These are phyloP conservation scores for Trypanosoma lewisi DNA, from an alignment of 208 protist species.

Conservation along the genomic window DNA sequence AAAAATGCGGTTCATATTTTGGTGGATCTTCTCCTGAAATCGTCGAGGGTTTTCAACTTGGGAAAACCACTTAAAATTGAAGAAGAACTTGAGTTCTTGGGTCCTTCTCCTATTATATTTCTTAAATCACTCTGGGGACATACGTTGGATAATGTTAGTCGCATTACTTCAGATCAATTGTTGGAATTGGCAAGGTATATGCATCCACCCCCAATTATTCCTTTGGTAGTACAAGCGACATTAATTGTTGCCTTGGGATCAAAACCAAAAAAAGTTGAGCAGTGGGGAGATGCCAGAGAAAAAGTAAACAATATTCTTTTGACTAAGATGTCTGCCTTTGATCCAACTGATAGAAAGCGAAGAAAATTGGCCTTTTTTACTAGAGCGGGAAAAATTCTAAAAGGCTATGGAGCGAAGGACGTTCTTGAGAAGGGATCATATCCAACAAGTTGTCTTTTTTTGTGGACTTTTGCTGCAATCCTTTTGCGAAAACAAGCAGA, in stretches of 20 bases:
- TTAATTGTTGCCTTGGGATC: slow-evolving; percentile 45
- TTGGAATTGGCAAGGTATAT: slow-evolving; percentile 56
- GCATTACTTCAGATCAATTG: slow-evolving; percentile 49
- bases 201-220: slow-evolving; percentile 53
- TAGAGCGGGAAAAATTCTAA: slow-evolving; percentile 44
- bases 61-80: slow-evolving; percentile 46
- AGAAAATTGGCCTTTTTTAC: slow-evolving; percentile 51
- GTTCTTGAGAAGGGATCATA: slow-evolving; percentile 62
- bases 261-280: slow-evolving; percentile 49
- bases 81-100: slow-evolving; percentile 23
- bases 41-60: not conserved
- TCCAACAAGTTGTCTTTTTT: slow-evolving; percentile 59
- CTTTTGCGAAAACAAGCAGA: slow-evolving; percentile 36
- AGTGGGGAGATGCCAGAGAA: slow-evolving; percentile 52
- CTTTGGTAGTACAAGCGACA: slow-evolving; percentile 40
- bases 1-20: slow-evolving; percentile 33
- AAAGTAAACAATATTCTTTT: slow-evolving; percentile 42
- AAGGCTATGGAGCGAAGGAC: slow-evolving; percentile 41
- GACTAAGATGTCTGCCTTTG: slow-evolving; percentile 46
- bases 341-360: slow-evolving; percentile 38
- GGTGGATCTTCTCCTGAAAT: slow-evolving; percentile 37
- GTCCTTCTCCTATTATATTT: slow-evolving; percentile 33
- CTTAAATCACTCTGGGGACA: slow-evolving; percentile 52
- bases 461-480: slow-evolving; percentile 48
- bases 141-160: slow-evolving; percentile 21